phyloP scores from a whole-genome alignment of 75 land plant genomes.

The Ceratopteris richardii region DNA sequence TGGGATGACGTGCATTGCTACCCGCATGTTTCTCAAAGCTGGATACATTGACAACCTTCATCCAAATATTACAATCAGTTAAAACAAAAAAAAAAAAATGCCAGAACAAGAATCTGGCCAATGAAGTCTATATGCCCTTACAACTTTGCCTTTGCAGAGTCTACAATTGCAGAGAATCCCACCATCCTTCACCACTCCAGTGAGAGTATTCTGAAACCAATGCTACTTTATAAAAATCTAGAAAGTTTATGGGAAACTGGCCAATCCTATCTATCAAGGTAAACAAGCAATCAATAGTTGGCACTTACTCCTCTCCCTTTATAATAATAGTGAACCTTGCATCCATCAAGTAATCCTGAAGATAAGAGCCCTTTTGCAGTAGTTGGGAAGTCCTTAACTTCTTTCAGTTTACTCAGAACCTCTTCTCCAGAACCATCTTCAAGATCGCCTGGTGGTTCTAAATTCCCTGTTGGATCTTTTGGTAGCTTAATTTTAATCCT shows the following conservation, averaged over 20 bases:
- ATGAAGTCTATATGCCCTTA: conserved; percentile 14
- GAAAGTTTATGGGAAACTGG: neutral
- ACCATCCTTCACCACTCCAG: conserved; percentile 40
- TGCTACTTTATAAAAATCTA: conserved; percentile 1
- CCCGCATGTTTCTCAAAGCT: conserved; percentile 46
- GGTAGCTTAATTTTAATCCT: neutral
- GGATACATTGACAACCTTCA: conserved; percentile 30
- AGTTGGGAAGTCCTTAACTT: conserved; percentile 31
- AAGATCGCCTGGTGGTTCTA: neutral
- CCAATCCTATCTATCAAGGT: neutral
- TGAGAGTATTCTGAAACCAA: conserved; percentile 25
- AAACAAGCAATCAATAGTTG: neutral
- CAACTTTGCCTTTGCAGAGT: conserved; percentile 53
- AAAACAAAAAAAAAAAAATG: neutral
- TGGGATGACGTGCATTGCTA: conserved; percentile 37
- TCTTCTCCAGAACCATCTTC: neutral
- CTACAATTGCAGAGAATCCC: conserved; percentile 59
- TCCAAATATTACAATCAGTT: too few relatives aligned
- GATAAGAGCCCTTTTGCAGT: conserved; percentile 53
- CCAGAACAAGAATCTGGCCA: neutral
- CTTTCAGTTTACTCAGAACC: neutral
- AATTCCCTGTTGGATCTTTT: neutral
- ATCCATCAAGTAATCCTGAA: conserved; percentile 76
- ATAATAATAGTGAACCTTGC: conserved; percentile 37
- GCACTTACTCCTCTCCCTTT: conserved; percentile 4